These are phyloP conservation scores for Blastocystis sp. DNA, from an alignment of 352 stramenopile species.

Conservation along the genomic window DNA sequence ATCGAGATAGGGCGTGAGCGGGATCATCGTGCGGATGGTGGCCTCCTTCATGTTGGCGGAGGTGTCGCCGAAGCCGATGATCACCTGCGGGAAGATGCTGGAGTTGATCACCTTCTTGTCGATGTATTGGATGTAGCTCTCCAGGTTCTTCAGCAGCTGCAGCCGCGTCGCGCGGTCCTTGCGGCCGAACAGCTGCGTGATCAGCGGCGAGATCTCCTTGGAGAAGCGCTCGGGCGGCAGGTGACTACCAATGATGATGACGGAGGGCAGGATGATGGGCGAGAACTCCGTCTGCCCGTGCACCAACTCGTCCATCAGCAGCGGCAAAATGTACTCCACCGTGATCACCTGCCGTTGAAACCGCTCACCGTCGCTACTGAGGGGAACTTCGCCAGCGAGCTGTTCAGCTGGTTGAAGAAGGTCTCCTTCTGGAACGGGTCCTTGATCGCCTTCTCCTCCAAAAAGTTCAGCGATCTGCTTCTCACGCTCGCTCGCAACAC, in stretches of 20 bases:
- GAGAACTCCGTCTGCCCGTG: slow-evolving; percentile 65
- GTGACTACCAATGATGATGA: slow-evolving; percentile 57
- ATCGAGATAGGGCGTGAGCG: slow-evolving; percentile 21
- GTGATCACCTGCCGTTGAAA: slow-evolving; percentile 31
- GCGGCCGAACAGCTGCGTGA: slow-evolving; percentile 60
- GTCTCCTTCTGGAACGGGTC: slow-evolving; percentile 63
- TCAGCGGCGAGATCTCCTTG: slow-evolving; percentile 56
- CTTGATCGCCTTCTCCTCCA: slow-evolving; percentile 69
- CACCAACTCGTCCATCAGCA: slow-evolving; percentile 65
- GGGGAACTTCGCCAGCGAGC: slow-evolving; percentile 38
- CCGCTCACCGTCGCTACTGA: neutral
- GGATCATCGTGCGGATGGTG: slow-evolving; percentile 65
- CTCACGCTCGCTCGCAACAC: neutral
- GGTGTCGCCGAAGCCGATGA: slow-evolving; percentile 45
- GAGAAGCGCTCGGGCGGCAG: slow-evolving; percentile 49
- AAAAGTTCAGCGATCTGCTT: slow-evolving; percentile 41
- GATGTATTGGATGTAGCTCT: slow-evolving; percentile 64
- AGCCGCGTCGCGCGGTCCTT: slow-evolving; percentile 61
- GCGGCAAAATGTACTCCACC: slow-evolving; percentile 62
- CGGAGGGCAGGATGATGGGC: slow-evolving; percentile 50
- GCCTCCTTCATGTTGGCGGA: slow-evolving; percentile 62
- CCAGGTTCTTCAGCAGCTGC: slow-evolving; percentile 66
- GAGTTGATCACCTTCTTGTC: slow-evolving; percentile 47
- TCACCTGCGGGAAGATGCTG: slow-evolving; percentile 61
- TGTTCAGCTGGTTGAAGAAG: slow-evolving; percentile 66